Conservation (phyloP, 495 filamentous ascomycete genomes). For the Aspergillus conjunctus region DNA sequence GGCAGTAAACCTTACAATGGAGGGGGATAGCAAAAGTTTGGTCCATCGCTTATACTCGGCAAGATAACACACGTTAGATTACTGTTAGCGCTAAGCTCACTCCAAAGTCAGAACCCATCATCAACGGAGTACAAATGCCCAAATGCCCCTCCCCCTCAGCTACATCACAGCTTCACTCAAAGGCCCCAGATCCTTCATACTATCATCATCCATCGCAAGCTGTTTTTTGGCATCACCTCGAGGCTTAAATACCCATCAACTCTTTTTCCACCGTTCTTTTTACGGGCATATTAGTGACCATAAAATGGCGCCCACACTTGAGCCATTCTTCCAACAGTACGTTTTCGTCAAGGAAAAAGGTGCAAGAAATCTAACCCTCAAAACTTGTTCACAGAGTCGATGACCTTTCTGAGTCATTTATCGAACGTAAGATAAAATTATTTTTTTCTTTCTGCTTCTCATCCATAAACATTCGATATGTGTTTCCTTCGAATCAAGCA, state of each 20-base stretch:
- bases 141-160: conserved; percentile 49
- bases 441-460: neutral
- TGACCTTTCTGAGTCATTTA: conserved; percentile 75
- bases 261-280: conserved; percentile 37
- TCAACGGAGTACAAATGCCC: too few species aligned
- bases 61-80: neutral
- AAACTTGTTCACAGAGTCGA: conserved; percentile 63
- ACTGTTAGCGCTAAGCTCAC: too few species aligned
- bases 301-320: conserved; percentile 83
- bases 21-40: too few species aligned
- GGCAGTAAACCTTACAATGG: too few species aligned
- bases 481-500: neutral
- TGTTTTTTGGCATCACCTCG: conserved; percentile 2
- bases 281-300: conserved; percentile 50
- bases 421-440: conserved; percentile 64
- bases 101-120: too few species aligned
- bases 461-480: neutral
- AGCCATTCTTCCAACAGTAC: conserved; percentile 80
- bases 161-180: conserved; percentile 35
- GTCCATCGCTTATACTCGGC: neutral
- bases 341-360: conserved; percentile 24
- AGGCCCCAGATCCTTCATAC: conserved; percentile 18
- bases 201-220: conserved; percentile 13
- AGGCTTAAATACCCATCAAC: conserved; percentile 12
- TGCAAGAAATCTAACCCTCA: neutral